A percentile compares a stretch with the other conserved stretches of the same genome.
Evolutionary conservation across 78 protist genomes (phyloP).

Genomic region (Andalucia godoyi): DNA sequence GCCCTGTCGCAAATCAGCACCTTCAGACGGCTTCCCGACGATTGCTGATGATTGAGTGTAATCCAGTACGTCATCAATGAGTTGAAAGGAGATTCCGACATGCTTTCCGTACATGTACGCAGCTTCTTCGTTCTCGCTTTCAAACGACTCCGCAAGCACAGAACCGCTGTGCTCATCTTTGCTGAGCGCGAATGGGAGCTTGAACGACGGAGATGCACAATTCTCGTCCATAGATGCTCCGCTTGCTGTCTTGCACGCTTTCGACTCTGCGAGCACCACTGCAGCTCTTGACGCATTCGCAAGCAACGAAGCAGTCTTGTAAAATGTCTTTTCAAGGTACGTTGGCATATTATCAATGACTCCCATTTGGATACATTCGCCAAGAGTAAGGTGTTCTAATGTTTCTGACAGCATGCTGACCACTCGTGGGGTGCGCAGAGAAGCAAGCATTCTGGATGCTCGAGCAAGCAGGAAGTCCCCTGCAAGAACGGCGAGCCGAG

Average conservation of each 20-base stretch:
- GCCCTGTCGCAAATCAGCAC: conserved; percentile 43
- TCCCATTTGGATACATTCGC: conserved; percentile 73
- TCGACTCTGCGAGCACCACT: conserved; percentile 5
- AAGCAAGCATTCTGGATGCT: conserved; percentile 27
- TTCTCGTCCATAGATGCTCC: neutral
- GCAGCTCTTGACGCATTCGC: conserved; percentile 36
- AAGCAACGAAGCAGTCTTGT: conserved; percentile 77
- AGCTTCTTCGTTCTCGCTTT: neutral
- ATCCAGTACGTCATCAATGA: conserved; percentile 77
- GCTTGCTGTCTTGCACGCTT: too few relatives aligned
- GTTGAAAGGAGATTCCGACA: conserved; percentile 82
- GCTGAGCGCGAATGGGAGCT: neutral
- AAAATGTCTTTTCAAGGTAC: conserved; percentile 68
- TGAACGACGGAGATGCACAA: neutral
- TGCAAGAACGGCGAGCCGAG: conserved; percentile 46
- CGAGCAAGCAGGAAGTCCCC: conserved; percentile 71
- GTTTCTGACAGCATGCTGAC: conserved; percentile 28
- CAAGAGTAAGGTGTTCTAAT: conserved; percentile 63
- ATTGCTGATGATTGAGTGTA: conserved; percentile 23
- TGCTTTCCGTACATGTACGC: conserved; percentile 50
- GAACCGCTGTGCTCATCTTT: too few relatives aligned
- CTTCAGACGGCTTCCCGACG: conserved; percentile 64
- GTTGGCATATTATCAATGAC: conserved; percentile 6
- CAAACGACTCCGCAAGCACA: neutral
- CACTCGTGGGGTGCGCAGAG: conserved; percentile 23